Base-by-base conservation (phyloP, 768 basidiomycete genomes). In the Boletus pseudopeckii region DNA sequence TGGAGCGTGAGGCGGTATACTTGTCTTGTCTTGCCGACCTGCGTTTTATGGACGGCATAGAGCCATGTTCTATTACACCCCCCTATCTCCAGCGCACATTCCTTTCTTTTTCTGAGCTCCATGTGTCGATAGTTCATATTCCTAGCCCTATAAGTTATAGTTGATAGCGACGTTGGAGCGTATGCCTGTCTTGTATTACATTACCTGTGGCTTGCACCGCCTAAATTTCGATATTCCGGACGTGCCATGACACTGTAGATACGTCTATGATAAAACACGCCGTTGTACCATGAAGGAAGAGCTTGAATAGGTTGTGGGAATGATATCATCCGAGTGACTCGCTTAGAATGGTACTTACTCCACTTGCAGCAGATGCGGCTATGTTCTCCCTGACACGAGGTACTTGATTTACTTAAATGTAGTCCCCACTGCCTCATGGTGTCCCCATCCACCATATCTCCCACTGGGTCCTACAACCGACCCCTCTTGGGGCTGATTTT, bases 81-180 rank as follows among this genome's bases (percentile, higher is more conserved):
- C 15, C 20, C 14, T 15, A 26, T 45, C 26, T 54, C 34, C 11
- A n/a, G 7, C 46, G 20, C 47, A 57, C 56, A 20, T 50, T 53
- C 53, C 33, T 51, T 58, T 50, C 48, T 42, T 17, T 33, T 37
- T 5, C 28, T 2, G 3, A 46, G 33, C 14, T 15, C n/a, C 42
- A 26, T 26, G 44, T 56, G 55, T 55, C 24, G 18, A 50, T 48
- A 43, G 43, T 40, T 17, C 33, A 44, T 47, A 55, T 43, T 52
- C 41, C 45, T 52, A 42, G 33, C 46, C 42, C 40, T 4, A 32
- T 68, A 66, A 68, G 14, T 68, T 68, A 67, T 67, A 36, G 46
- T 54, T 39, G 55, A 57, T 39, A 40, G 30, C 22, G 42, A 38
- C 53, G 8, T 50, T 26, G 54, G 51, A 57, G 39, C 36, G 30